Conservation (phyloP, 257 asterid species). For the Nicotiana knightiana region DNA sequence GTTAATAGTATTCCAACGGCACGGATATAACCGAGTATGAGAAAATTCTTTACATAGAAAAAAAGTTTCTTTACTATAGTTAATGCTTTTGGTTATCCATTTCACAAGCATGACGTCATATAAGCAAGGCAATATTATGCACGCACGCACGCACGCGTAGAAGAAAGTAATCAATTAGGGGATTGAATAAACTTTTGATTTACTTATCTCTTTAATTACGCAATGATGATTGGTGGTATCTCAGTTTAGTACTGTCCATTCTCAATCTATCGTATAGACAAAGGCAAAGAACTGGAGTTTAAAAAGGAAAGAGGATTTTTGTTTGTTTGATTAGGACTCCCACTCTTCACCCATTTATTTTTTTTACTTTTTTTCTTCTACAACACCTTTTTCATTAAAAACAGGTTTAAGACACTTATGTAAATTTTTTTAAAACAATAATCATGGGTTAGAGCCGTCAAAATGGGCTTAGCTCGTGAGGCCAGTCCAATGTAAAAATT, state of each 20-base stretch:
- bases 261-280: background rate
- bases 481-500: no score
- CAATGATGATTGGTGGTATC: background rate
- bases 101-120: background rate
- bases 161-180: constrained; percentile 6
- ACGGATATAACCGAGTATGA: no score
- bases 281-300: background rate
- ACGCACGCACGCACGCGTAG: constrained; percentile 1
- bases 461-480: no score
- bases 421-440: no score
- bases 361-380: no score
- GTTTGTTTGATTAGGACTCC: background rate
- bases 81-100: background rate
- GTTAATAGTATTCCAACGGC: no score
- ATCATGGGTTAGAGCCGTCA: no score
- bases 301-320: background rate
- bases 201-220: constrained; percentile 9
- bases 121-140: background rate
- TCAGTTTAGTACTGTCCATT: background rate
- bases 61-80: no score
- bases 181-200: constrained; percentile 6
- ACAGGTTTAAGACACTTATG: background rate
- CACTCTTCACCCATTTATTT: background rate
- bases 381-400: background rate
- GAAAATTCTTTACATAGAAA: no score